These are phyloP conservation scores for Fusarium kyushuense DNA, from an alignment of 2,329 filamentous ascomycete species.

Conservation along the genomic window DNA sequence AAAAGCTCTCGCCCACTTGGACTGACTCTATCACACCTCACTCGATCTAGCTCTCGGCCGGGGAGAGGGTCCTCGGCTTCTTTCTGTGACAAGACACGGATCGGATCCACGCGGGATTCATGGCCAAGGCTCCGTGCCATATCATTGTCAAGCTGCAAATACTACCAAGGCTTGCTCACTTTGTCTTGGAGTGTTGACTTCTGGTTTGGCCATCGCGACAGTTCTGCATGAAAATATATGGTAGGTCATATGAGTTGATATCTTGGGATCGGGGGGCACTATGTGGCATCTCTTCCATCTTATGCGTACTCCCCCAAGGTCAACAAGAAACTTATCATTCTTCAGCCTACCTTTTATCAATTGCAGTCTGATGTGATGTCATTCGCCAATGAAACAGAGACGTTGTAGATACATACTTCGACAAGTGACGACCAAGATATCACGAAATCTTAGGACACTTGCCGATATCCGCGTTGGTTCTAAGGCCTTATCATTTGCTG, in stretches of 20 bases:
- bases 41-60: constrained; percentile 36
- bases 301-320: not conserved
- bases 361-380: not conserved
- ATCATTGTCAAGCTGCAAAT: not conserved
- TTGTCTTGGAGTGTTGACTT: not conserved
- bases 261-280: constrained; percentile 18
- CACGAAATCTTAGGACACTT: constrained; percentile 3
- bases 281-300: constrained; percentile 14
- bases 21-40: constrained; percentile 14
- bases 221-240: constrained; percentile 8
- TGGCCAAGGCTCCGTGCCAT: constrained; percentile 14
- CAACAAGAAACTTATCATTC: not conserved
- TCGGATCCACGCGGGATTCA: constrained; percentile 23
- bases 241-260: constrained; percentile 25
- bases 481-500: constrained; percentile 10
- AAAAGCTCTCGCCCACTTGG: constrained; percentile 25
- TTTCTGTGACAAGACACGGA: constrained; percentile 23
- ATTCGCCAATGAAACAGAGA: constrained; percentile 7
- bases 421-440: constrained; percentile 1
- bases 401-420: not conserved
- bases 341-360: not conserved
- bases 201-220: constrained; percentile 1
- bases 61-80: constrained; percentile 35
- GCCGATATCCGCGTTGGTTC: not conserved
- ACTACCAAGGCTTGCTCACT: not conserved